These are phyloP conservation scores for Monosporascus cannonballus DNA, from an alignment of 2,329 filamentous ascomycete species.

Conservation along the genomic window DNA sequence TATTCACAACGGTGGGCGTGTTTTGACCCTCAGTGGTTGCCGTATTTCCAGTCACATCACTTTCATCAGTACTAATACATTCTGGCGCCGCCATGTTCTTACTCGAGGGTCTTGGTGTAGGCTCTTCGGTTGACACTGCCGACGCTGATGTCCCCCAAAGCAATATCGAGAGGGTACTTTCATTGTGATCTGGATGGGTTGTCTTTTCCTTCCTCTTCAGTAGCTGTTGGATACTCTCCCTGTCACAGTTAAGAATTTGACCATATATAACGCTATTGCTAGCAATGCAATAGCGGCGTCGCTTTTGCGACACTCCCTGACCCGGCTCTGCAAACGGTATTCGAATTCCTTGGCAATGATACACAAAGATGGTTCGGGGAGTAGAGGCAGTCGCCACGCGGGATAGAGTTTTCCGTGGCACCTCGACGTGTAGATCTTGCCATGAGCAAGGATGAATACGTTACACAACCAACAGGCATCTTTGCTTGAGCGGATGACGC, in stretches of 20 bases:
- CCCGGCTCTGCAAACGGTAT: conserved; percentile 1
- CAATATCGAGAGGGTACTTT: conserved; percentile 11
- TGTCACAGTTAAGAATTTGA: too few species aligned
- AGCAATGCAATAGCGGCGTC: too few species aligned
- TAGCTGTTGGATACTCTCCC: conserved; percentile 7
- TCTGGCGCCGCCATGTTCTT: too few species aligned
- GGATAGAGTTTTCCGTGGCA: conserved; percentile 40
- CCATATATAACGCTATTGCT: too few species aligned
- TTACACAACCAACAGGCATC: conserved; percentile 47
- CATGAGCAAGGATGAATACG: conserved; percentile 36
- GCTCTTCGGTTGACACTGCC: neutral
- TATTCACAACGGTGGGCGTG: too few species aligned
- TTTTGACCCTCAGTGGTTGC: too few species aligned
- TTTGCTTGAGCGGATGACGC: conserved; percentile 43
- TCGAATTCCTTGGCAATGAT: conserved; percentile 8
- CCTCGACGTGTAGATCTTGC: conserved; percentile 32
- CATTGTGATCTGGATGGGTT: conserved; percentile 6
- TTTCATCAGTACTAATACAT: too few species aligned
- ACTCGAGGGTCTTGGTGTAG: neutral
- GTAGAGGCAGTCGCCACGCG: conserved; percentile 35
- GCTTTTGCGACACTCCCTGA: too few species aligned
- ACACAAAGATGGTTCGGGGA: neutral
- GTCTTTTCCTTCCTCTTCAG: conserved; percentile 1
- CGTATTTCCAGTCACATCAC: too few species aligned
- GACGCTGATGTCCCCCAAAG: conserved; percentile 2